Conservation (phyloP, 495 filamentous ascomycete genomes). For the Xylaria longipes region DNA sequence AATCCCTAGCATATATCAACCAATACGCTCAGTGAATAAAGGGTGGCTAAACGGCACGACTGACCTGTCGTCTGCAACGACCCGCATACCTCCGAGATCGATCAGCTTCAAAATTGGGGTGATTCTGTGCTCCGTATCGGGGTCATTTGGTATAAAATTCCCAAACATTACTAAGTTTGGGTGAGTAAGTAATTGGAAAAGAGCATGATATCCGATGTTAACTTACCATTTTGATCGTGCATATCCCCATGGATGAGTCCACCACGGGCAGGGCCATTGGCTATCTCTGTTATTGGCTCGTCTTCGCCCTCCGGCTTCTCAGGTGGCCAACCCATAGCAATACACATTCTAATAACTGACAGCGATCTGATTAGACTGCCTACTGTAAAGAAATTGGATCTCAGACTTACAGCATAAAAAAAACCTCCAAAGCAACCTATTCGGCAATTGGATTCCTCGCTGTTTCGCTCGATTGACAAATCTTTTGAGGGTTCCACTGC, state of each 20-base stretch:
- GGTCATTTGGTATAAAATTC: not conserved
- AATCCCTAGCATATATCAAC: not conserved
- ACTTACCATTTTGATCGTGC: slow-evolving; percentile 4
- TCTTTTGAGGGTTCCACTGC: not conserved
- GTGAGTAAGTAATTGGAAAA: not conserved
- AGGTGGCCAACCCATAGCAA: slow-evolving; percentile 16
- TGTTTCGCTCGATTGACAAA: not conserved
- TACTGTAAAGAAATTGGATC: not conserved
- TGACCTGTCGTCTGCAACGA: not conserved
- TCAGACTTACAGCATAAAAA: slow-evolving; percentile 14
- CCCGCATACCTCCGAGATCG: not conserved
- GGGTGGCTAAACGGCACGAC: not conserved
- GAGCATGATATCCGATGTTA: not conserved
- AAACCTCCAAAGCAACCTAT: slow-evolving; percentile 19
- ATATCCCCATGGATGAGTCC: slow-evolving; percentile 9
- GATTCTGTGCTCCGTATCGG: not conserved
- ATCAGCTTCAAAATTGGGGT: slow-evolving; percentile 10
- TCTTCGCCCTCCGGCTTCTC: not conserved
- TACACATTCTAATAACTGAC: slow-evolving; percentile 1
- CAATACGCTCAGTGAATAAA: not conserved
- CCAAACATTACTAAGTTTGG: slow-evolving; percentile 1
- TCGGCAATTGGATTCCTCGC: not conserved
- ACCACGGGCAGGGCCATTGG: not conserved
- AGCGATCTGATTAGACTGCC: not conserved
- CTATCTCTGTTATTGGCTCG: not conserved